Evolutionary conservation across 768 basidiomycete genomes (phyloP).

Genomic region (Boletus coccyginus): DNA sequence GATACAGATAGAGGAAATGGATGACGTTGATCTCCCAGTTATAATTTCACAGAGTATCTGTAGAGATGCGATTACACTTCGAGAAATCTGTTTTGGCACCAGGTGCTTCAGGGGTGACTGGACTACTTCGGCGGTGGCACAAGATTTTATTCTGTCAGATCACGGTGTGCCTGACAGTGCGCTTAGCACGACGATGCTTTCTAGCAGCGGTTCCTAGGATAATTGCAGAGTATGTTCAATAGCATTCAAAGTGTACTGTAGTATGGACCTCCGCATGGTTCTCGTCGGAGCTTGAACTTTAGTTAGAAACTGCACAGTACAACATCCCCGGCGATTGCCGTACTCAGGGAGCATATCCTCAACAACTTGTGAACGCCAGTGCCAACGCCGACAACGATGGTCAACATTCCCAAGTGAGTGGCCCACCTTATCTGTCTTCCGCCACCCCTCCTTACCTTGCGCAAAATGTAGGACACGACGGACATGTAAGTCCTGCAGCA

Average conservation of each 20-base stretch:
- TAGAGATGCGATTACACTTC: slow-evolving; percentile 53
- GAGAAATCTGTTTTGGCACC: slow-evolving; percentile 35
- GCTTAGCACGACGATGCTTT: too few species aligned
- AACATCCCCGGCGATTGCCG: slow-evolving; percentile 27
- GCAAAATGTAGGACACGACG: slow-evolving; percentile 71
- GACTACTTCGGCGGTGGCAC: slow-evolving; percentile 5
- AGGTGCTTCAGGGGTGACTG: too few species aligned
- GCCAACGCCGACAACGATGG: slow-evolving; percentile 55
- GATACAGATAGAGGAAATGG: slow-evolving; percentile 8
- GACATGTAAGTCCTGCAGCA: slow-evolving; percentile 68
- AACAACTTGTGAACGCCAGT: slow-evolving; percentile 12
- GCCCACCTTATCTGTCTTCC: neutral
- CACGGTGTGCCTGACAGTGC: slow-evolving; percentile 32
- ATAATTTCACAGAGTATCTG: slow-evolving; percentile 25
- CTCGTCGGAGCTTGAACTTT: slow-evolving; percentile 22
- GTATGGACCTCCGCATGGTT: neutral
- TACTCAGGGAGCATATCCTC: slow-evolving; percentile 10
- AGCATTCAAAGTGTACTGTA: too few species aligned
- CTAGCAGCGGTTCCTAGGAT: too few species aligned
- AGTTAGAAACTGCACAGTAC: slow-evolving; percentile 23
- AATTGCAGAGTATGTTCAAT: too few species aligned
- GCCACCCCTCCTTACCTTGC: slow-evolving; percentile 14
- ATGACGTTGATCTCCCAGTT: slow-evolving; percentile 24
- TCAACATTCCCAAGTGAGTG: slow-evolving; percentile 92
- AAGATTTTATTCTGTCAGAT: slow-evolving; percentile 27